Evolutionary conservation across 2,329 filamentous ascomycete genomes (phyloP), one percentile per base, ranked within the genome.

Genomic region (Epichloe sp.): DNA sequence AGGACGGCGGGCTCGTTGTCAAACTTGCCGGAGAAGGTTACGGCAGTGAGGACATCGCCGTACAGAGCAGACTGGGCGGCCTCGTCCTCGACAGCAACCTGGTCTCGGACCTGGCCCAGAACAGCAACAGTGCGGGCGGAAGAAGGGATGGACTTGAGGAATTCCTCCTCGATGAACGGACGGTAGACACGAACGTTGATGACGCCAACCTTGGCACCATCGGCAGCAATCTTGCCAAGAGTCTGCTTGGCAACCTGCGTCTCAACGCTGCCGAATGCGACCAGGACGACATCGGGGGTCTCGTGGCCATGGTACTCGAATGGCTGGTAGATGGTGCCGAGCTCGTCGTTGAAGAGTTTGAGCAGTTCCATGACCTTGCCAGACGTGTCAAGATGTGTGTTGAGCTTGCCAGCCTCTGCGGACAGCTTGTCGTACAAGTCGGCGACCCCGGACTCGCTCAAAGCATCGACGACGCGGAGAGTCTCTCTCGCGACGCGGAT

Each of bases 281-380:
- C 89, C 36, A 97, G 73, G 15, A 98, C 88, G 10, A 83, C 82
- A 57, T 91, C 86, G 4, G 93, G 81, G 43, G 81, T 73, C 47
- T 79, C 73, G 64, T 97, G 88, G 23, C 93, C 93, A 61, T 85
- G 79, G 71, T 98, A 98, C 71, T 98, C 93, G 60, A 97, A 98
- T 6, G 88, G 81, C 61, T 84, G 79, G 66, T 98, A 98, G 57
- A 91, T 83, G 44, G 93, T 97, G 53, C 91, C 93, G 23, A 98
- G 82, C 72, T 97, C 89, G 55, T 82, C 80, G 68, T 97, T 98
- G 70, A 94, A 83, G 21, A 83, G 77, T 56, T 80, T 77, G 48
- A 94, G 72, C 7, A 91, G 71, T 58, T 81, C 80, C 44, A 83
- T 67, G n/a, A 83, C 74, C 68, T 85, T 88, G 55, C 82, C 84